phyloP scores from a whole-genome alignment of 2,329 filamentous ascomycete species.

The Fusarium multiceps region DNA sequence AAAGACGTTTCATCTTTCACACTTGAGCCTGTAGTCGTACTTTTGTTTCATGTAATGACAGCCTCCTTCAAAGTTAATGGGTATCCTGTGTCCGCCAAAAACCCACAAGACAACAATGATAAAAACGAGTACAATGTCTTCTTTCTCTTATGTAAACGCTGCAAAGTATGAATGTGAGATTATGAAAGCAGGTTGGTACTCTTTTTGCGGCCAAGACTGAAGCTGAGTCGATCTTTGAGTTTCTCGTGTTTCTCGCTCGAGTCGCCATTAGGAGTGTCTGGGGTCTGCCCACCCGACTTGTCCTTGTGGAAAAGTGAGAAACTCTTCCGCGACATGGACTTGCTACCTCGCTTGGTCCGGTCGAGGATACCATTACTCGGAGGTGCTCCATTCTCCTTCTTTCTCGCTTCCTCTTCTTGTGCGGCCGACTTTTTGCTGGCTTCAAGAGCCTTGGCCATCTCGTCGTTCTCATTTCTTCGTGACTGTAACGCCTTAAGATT shows the following conservation, averaged over 20 bases:
- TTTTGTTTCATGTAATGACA: conserved; percentile 32
- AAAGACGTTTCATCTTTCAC: conserved; percentile 1
- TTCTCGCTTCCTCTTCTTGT: conserved; percentile 60
- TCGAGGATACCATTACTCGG: conserved; percentile 64
- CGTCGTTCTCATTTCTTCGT: conserved; percentile 68
- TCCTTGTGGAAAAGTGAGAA: conserved; percentile 73
- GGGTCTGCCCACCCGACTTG: conserved; percentile 49
- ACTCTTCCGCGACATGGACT: conserved; percentile 82
- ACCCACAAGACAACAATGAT: conserved; percentile 23
- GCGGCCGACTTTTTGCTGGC: conserved; percentile 72
- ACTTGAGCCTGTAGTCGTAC: background rate
- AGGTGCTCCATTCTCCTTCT: conserved; percentile 54
- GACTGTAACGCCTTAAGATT: conserved; percentile 65
- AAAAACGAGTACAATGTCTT: conserved; percentile 17
- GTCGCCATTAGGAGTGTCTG: conserved; percentile 38
- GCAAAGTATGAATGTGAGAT: conserved; percentile 17
- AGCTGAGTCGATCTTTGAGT: conserved; percentile 73
- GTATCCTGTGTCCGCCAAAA: conserved; percentile 42
- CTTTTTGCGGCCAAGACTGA: conserved; percentile 77
- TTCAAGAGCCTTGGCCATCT: conserved; percentile 72
- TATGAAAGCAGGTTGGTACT: conserved; percentile 61
- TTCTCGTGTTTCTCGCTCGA: conserved; percentile 59
- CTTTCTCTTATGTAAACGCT: conserved; percentile 25
- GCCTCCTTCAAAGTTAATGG: conserved; percentile 32
- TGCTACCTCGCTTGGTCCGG: conserved; percentile 77